Evolutionary conservation across 139 green algal genomes (phyloP), one percentile per base, ranked within the genome.

Genomic region (Chlamydomonas schloesseri): DNA sequence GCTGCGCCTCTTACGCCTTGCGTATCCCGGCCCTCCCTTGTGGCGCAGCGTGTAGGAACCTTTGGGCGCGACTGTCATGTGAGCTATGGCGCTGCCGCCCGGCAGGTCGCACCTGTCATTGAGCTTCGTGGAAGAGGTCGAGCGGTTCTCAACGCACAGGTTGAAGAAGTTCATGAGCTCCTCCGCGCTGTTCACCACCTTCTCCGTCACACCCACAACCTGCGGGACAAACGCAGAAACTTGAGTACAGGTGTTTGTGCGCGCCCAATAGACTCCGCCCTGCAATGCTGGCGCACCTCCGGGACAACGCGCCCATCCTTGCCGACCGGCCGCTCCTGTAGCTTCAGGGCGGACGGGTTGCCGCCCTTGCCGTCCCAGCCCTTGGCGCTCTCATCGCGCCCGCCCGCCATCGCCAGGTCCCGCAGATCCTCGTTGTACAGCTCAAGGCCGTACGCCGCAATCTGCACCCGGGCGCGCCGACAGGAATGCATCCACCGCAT

Each of bases 361-460:
- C 78, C 78, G 20, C 55, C 64, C 67, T 74, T 88, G 13, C 55
- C 75, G 75, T 86, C 81, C 87, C 87, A 91, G 46, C 85, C 77
- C 18, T 77, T 84, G 20, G 71, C 76, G 10, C 23, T 29, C 18
- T 88, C 77, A 37, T 79, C 84, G 5, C 82, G 31, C 0, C 90
- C 90, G 24, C 68, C 65, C 62, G 76, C 81, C 24, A 81, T 8
- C 0, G 80, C 69, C 47, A 96, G 88, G 87, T 96, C 94, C 6
- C 89, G 88, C 84, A 96, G 81, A 74, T 96, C 90, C 82, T 96
- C 94, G 73, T 96, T 96, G 88, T 96, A 96, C 73, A 96, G 90
- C 90, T 96, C 94, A 81, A 96, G 69, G 5, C 90, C 91, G 77
- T 82, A 92, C 0, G 90, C 93, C 37, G 46, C 55, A 4, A 94